Evolutionary conservation across 805 yeast genomes (phyloP).

Genomic region (Nakazawaea populi): DNA sequence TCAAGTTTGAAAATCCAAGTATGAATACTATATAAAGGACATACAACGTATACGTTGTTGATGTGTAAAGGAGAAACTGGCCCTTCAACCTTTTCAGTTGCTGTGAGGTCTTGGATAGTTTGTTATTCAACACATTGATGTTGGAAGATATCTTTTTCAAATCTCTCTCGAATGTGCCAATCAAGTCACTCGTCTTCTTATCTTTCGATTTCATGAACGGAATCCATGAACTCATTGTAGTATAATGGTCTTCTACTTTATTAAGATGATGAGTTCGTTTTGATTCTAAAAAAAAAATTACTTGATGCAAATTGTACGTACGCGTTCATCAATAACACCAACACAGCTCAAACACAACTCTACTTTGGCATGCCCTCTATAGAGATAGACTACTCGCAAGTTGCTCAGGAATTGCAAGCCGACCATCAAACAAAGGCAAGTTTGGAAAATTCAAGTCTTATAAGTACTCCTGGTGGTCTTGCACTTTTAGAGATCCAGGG

Average conservation of each 20-base stretch:
- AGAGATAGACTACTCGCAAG: conserved; percentile 15
- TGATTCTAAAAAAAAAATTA: no score
- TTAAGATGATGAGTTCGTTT: no score
- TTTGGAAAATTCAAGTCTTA: conserved; percentile 12
- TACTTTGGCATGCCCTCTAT: conserved; percentile 18
- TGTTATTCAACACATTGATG: conserved; percentile 22
- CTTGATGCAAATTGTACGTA: no score
- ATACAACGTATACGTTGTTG: conserved; percentile 18
- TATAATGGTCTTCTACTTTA: no score
- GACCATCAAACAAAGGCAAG: background rate
- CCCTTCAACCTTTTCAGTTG: conserved; percentile 2
- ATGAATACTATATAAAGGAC: conserved; percentile 17
- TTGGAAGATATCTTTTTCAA: conserved; percentile 30
- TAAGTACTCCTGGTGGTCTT: conserved; percentile 54
- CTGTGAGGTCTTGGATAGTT: conserved; percentile 4
- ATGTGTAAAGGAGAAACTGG: conserved; percentile 12
- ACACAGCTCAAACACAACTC: background rate
- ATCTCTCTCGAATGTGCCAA: conserved; percentile 35
- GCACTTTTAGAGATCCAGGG: conserved; percentile 70
- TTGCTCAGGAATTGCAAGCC: conserved; percentile 10
- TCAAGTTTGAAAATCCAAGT: background rate
- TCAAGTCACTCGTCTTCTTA: background rate
- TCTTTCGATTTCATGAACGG: conserved; percentile 15
- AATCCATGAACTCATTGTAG: conserved; percentile 12
- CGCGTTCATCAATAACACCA: background rate